Evolutionary conservation across 78 protist genomes (phyloP).

Genomic region (Tieghemostelium lacteum): DNA sequence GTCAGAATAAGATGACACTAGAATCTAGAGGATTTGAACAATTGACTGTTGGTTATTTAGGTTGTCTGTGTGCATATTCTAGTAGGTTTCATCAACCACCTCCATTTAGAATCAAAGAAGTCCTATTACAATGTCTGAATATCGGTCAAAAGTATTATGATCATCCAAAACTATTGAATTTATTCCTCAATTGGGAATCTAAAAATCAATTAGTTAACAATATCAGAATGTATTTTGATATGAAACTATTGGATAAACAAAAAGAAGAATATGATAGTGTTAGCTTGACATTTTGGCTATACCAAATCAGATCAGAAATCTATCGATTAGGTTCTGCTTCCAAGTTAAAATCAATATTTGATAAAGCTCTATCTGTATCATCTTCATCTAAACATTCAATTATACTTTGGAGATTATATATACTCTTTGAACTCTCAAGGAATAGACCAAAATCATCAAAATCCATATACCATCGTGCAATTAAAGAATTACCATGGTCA

Average conservation of each 20-base stretch:
- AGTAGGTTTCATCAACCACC: conserved; percentile 23
- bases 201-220: conserved; percentile 6
- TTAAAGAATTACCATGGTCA: conserved; percentile 56
- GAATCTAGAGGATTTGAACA: background rate
- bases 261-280: no score
- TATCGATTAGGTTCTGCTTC: conserved; percentile 23
- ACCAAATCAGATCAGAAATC: conserved; percentile 29
- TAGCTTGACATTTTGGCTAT: conserved; percentile 33
- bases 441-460: conserved; percentile 5
- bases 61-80: background rate
- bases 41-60: no score
- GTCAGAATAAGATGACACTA: background rate
- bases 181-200: conserved; percentile 62
- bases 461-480: conserved; percentile 53
- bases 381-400: conserved; percentile 13
- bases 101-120: conserved; percentile 7
- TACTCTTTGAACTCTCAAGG: conserved; percentile 31
- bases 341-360: conserved; percentile 65
- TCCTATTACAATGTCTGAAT: background rate
- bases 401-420: conserved; percentile 51
- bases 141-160: conserved; percentile 51
- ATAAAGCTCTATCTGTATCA: conserved; percentile 21
- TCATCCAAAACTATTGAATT: conserved; percentile 44
- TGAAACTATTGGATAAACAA: background rate
- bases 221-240: conserved; percentile 47